Base-by-base conservation (phyloP, 148 eudicot species). In the Rhododendron vialii region DNA sequence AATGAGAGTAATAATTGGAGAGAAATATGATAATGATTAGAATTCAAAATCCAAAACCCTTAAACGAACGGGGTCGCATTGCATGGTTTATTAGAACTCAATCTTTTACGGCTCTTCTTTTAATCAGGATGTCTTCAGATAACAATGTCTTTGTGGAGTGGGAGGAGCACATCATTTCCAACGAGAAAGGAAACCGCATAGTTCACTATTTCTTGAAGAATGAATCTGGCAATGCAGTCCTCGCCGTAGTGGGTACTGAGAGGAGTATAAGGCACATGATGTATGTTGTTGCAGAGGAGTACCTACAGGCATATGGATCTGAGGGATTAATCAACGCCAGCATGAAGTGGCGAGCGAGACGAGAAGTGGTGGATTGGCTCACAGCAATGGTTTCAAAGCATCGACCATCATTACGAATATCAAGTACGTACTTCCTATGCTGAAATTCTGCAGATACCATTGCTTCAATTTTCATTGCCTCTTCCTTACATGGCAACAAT, bases 191-290 rank as follows among this genome's bases (percentile, higher is more conserved):
- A 57, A 90, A 82, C 41, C 90, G 93, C 22, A 8, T 87, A 2
- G 90, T 93, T 48, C 92, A 92, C 75, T 93, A 78, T 84, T 82
- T 69, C 81, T 80, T 93, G 24, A 92, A 73, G 83, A 89, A 88
- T 36, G 81, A 82, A 7, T 48, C 77, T 5, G 91, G 89, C 36
- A 14, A 88, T 80, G 82, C 83, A n/a, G 80, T 92, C 48, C 91
- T 92, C 53, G 90, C 91, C 81, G 91, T 90, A 24, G 89, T 87
- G 86, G 93, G 95, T 15, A 92, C 86, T 24, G 93, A 93, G 85
- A 90, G 90, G 74, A 90, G 95, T 73, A 12, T 86, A 15, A 84
- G 92, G 71, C 92, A 93, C 86, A 90, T 93, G 90, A 48, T 87
- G 1, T 93, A 92, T 89, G 82, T 82, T 59, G 90, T 90, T 77